A percentile compares a stretch with the other conserved stretches of the same genome.
phyloP scores from a whole-genome alignment of 805 yeast genomes.

The Candida ortonii region DNA sequence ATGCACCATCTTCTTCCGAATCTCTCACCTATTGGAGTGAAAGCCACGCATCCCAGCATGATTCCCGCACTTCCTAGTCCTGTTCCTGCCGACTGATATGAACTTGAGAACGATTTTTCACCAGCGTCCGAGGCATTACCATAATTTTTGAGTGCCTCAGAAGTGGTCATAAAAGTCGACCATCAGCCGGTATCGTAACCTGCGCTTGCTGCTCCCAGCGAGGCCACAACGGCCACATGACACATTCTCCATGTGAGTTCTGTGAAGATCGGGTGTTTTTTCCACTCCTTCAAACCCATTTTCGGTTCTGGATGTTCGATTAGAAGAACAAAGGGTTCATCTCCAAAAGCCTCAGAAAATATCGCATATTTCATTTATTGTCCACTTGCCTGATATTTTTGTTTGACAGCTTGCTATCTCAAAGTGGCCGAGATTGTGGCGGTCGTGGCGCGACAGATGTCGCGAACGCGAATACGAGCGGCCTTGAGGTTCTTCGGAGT shows the following conservation, averaged over 20 bases:
- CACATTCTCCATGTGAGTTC: constrained; percentile 5
- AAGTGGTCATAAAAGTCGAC: constrained; percentile 10
- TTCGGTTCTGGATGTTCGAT: too few species aligned
- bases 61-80: constrained; percentile 9
- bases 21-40: constrained; percentile 32
- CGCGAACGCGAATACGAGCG: too few species aligned
- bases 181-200: constrained; percentile 14
- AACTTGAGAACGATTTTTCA: constrained; percentile 34
- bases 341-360: too few species aligned
- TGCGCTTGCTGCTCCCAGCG: constrained; percentile 9
- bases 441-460: too few species aligned
- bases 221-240: constrained; percentile 6
- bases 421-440: too few species aligned
- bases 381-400: too few species aligned
- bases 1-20: constrained; percentile 40
- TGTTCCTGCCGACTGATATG: constrained; percentile 23
- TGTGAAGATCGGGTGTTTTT: constrained; percentile 3
- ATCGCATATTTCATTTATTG: too few species aligned
- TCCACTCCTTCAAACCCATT: too few species aligned
- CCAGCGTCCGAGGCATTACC: constrained; percentile 4
- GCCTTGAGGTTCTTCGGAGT: too few species aligned
- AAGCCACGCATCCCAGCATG: constrained; percentile 8
- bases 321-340: too few species aligned
- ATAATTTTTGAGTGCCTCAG: constrained; percentile 5
- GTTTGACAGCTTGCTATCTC: too few species aligned